Base-by-base conservation (phyloP, 2,329 filamentous ascomycete genomes). In the Diaporthe destruens region DNA sequence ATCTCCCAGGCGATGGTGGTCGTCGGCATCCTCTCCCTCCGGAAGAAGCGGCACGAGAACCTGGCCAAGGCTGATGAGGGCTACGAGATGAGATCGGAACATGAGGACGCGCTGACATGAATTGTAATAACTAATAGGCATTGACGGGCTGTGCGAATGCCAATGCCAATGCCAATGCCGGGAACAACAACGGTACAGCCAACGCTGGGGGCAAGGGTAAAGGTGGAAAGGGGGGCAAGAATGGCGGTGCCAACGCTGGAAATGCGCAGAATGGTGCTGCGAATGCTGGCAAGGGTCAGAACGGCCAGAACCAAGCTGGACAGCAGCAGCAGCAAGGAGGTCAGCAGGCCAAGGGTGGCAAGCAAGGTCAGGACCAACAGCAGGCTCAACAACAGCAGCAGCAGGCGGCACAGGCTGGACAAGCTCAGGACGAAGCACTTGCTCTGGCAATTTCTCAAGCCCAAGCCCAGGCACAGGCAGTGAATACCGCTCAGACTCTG, bases 1-100 rank as follows among this genome's bases (percentile, higher is more conserved):
- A 55, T 71, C 47, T 71, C 69, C 23, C 44, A 65, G 44, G 36
- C 18, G 20, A 34, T 71, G 32, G 69, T 71, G 14, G 53, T 65
- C 20, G 29, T 23, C 3, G 49, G 12, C 6, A 71, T 65, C 25
- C 42, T 71, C 1, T 39, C 39, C 6, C 69, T 71, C 6, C 42
- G 69, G 12, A 63, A 49, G 25, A 63, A 32, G 12, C 69, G 69
- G 18, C 34, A 55, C 12, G 69, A 34, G 20, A 71, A 71, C 36
- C 44, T 65, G 11, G 42, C 42, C 6, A 44, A 32, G 47, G 47
- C 23, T 16, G 47, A 53, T 14, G 69, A 71, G 23, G 32, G 12
- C 6, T 53, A 63, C 11, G 69, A 71, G 49, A 53, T 71, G 56
- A 71, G 25, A 12, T 49, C 29, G 12, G 29, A 29, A 12, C 29